Percentiles rank a stretch among this genome's conserved stretches.
These are phyloP conservation scores for Dryadomyces sulphureus DNA, from an alignment of 2,329 filamentous ascomycete genomes.

Conservation along the genomic window DNA sequence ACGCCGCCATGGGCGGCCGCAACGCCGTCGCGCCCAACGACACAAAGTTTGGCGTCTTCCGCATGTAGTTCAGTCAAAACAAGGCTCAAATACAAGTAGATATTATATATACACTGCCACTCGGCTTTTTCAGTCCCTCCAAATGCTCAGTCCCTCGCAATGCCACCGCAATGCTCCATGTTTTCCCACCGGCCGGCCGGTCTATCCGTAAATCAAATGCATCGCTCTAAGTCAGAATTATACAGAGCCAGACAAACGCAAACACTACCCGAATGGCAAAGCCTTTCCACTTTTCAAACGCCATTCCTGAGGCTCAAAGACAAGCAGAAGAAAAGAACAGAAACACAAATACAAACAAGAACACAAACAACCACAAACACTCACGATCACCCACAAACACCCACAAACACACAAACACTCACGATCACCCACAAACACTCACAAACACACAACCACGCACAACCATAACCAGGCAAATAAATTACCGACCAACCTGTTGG, in stretches of 20 bases:
- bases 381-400: background rate
- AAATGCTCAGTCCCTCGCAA: background rate
- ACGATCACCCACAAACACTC: no score
- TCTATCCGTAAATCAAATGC: background rate
- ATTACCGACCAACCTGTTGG: no score
- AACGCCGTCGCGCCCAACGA: constrained; percentile 45
- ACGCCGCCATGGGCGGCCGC: constrained; percentile 54
- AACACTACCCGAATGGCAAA: background rate
- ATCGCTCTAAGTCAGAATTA: background rate
- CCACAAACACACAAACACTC: background rate
- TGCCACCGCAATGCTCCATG: no score
- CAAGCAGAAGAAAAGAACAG: no score
- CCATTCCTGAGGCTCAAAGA: no score
- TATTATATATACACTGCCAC: no score
- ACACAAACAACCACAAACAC: background rate
- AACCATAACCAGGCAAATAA: no score
- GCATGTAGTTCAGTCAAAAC: constrained; percentile 48
- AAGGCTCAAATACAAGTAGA: background rate
- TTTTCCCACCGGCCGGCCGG: background rate
- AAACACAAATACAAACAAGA: background rate
- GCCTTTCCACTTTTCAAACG: no score
- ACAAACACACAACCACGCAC: no score
- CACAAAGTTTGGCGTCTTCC: constrained; percentile 66
- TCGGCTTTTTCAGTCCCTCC: background rate
- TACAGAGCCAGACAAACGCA: background rate